Conservation (phyloP, 2,329 filamentous ascomycete genomes). For the Penicillium sp. region DNA sequence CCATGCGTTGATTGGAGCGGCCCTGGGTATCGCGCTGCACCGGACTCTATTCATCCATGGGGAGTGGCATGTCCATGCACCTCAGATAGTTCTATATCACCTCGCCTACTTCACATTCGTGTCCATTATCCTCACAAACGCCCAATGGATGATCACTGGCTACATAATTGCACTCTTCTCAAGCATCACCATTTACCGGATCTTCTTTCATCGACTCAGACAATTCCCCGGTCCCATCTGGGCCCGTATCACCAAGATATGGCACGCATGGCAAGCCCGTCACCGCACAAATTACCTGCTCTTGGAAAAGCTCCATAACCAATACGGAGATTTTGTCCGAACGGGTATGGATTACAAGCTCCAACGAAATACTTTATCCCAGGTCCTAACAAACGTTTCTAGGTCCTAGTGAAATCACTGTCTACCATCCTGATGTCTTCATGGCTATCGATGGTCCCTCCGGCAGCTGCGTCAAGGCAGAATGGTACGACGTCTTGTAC, state of each 20-base stretch:
- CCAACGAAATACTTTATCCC: background rate
- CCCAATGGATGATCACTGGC: constrained; percentile 2
- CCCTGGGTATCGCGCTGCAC: constrained; percentile 5
- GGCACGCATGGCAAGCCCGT: constrained; percentile 30
- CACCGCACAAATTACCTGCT: constrained; percentile 30
- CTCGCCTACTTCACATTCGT: constrained; percentile 3
- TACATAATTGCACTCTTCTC: constrained; percentile 10
- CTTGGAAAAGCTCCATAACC: constrained; percentile 24
- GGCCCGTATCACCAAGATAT: constrained; percentile 38
- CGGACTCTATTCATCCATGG: constrained; percentile 13
- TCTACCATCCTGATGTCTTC: constrained; percentile 17
- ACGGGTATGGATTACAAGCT: constrained; percentile 23
- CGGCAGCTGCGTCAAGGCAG: constrained; percentile 11
- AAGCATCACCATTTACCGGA: constrained; percentile 40
- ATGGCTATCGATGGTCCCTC: constrained; percentile 15
- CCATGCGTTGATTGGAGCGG: background rate
- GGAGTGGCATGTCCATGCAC: constrained; percentile 18
- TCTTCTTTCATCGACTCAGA: constrained; percentile 40
- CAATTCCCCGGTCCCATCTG: constrained; percentile 39
- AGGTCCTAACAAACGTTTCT: background rate
- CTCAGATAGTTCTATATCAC: constrained; percentile 12
- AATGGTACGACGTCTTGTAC: constrained; percentile 21
- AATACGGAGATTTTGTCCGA: constrained; percentile 36
- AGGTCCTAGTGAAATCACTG: constrained; percentile 17
- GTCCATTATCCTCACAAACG: background rate